Conservation (phyloP, 1,139 yeast genomes). For the Protomyces inundatus region DNA sequence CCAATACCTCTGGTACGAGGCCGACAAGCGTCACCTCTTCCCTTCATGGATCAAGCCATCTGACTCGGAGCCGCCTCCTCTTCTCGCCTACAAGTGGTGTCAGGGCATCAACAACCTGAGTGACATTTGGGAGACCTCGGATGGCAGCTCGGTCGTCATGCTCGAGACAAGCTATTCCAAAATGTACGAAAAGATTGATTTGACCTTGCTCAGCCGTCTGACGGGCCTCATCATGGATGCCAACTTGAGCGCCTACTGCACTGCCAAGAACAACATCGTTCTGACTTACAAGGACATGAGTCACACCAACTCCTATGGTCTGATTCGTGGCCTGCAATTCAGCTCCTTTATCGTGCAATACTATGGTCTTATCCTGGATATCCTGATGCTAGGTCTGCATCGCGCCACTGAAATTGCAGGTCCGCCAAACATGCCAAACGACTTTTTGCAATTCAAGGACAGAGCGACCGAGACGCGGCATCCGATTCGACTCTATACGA, state of each 20-base stretch:
- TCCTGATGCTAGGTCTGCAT: constrained; percentile 74
- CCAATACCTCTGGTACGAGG: constrained; percentile 94
- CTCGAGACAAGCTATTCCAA: constrained; percentile 66
- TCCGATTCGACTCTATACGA: constrained; percentile 75
- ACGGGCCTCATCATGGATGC: constrained; percentile 80
- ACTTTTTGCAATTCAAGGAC: constrained; percentile 65
- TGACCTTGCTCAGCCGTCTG: constrained; percentile 76
- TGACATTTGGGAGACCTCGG: constrained; percentile 68
- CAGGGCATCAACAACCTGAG: constrained; percentile 82
- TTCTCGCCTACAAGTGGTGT: constrained; percentile 88
- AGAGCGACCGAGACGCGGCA: constrained; percentile 54
- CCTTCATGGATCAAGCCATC: constrained; percentile 97
- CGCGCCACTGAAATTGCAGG: constrained; percentile 89
- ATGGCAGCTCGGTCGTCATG: constrained; percentile 81
- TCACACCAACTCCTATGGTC: constrained; percentile 82
- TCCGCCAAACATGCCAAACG: constrained; percentile 59
- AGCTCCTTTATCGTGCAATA: constrained; percentile 85
- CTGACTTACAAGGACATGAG: constrained; percentile 91
- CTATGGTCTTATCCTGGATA: constrained; percentile 79
- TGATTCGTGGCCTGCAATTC: constrained; percentile 82
- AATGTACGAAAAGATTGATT: constrained; percentile 77
- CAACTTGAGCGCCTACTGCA: constrained; percentile 87
- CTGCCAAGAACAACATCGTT: constrained; percentile 81
- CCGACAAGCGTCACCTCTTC: constrained; percentile 77
- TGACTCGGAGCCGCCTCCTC: constrained; percentile 89